These are phyloP conservation scores for Tricholoma saponaceum DNA, from an alignment of 768 basidiomycete genomes.

Conservation along the genomic window DNA sequence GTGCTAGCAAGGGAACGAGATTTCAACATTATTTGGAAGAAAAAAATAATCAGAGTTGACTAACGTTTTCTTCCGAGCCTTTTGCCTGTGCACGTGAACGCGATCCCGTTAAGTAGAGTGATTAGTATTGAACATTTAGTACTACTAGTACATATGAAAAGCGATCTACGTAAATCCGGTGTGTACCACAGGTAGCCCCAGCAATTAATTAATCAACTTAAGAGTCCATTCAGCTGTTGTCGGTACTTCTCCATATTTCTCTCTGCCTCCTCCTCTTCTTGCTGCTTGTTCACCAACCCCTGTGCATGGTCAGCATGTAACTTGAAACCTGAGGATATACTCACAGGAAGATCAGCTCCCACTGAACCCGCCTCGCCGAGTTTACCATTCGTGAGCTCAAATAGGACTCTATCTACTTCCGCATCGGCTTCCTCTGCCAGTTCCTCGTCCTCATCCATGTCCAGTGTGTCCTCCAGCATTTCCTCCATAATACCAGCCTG, in stretches of 20 bases:
- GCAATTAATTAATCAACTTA: constrained; percentile 48
- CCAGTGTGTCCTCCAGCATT: constrained; percentile 92
- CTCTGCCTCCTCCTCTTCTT: constrained; percentile 85
- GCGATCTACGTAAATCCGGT: constrained; percentile 1
- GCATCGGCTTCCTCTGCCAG: constrained; percentile 95
- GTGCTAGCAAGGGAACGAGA: constrained; percentile 52
- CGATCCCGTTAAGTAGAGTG: too few species aligned
- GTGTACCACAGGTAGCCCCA: neutral
- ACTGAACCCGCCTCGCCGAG: constrained; percentile 82
- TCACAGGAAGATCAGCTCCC: constrained; percentile 69
- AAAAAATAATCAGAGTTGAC: constrained; percentile 11
- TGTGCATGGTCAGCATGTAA: constrained; percentile 23
- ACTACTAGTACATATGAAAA: constrained; percentile 10
- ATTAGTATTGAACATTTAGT: neutral
- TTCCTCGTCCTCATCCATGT: constrained; percentile 92
- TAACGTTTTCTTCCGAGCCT: constrained; percentile 17
- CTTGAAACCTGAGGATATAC: constrained; percentile 24
- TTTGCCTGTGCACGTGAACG: constrained; percentile 13
- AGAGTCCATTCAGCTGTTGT: constrained; percentile 81
- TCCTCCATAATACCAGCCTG: constrained; percentile 98
- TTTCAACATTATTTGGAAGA: constrained; percentile 48
- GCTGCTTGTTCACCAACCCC: constrained; percentile 56
- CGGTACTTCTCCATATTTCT: constrained; percentile 88
- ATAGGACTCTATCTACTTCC: constrained; percentile 95
- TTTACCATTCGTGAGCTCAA: constrained; percentile 93